A percentile compares a stretch with the other conserved stretches of the same genome.
phyloP scores from a whole-genome alignment of 352 stramenopile species.

The Phytopythium mirpurense region DNA sequence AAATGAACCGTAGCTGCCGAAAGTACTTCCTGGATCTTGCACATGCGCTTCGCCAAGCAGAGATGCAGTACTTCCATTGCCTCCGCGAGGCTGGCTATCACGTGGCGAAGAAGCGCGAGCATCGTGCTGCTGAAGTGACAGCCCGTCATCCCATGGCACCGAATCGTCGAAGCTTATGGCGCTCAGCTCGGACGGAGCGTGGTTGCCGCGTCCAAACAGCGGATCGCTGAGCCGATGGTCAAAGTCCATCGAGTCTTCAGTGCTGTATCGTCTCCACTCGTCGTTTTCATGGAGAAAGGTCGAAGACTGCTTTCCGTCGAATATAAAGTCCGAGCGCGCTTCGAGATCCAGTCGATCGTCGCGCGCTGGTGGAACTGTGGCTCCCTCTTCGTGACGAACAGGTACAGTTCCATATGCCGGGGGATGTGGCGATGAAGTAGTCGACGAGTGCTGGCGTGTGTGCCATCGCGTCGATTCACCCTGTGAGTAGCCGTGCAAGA shows the following conservation, averaged over 20 bases:
- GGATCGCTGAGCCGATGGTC: constrained; percentile 12
- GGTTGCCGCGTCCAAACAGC: constrained; percentile 1
- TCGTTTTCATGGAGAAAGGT: constrained; percentile 7
- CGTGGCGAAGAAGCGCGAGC: background rate
- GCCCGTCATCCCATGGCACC: constrained; percentile 59
- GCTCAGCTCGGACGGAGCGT: constrained; percentile 48
- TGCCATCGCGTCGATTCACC: constrained; percentile 1
- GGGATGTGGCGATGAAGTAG: too few species aligned
- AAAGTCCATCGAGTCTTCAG: constrained; percentile 9
- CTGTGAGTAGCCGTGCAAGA: background rate
- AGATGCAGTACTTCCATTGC: background rate
- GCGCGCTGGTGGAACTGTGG: background rate
- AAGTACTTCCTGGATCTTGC: background rate
- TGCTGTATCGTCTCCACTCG: constrained; percentile 11
- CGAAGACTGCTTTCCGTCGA: constrained; percentile 13
- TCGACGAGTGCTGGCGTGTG: background rate
- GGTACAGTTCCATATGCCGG: background rate
- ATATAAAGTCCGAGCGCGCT: constrained; percentile 40
- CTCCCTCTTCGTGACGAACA: background rate
- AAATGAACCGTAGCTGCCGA: constrained; percentile 3
- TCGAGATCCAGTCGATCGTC: constrained; percentile 34
- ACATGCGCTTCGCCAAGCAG: background rate
- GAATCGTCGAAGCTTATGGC: constrained; percentile 80
- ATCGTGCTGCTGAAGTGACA: constrained; percentile 32
- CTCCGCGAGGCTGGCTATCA: background rate